Base-by-base conservation (phyloP, 495 filamentous ascomycete genomes). In the Penicillium nucicola region DNA sequence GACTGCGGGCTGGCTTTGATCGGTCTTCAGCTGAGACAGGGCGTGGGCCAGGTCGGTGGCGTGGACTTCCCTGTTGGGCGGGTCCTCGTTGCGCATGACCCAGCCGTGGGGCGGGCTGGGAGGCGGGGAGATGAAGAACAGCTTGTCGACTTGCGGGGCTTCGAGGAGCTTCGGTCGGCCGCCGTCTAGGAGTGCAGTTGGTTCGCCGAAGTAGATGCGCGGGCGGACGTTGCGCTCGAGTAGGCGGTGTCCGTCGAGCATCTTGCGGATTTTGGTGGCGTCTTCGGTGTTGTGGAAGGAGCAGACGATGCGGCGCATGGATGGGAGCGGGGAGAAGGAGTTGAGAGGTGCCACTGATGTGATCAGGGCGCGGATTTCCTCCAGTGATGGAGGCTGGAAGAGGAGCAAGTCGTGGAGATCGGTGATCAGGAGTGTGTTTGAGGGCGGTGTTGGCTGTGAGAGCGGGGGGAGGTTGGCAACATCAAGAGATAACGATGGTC, bases 121-220 rank as follows among this genome's bases (percentile, higher is more conserved):
- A 9, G 93, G 93, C 30, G 93, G 93, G 48, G 84, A 89, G 74
- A 98, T 97, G 74, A 98, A 97, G 80, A 97, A 96, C 31, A 96
- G 79, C 74, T 96, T 97, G 57, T 88, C 84, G 36, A 84, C 74
- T 54, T 95, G 88, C 12, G 93, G 93, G 1, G 90, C 84, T 32
- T 86, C 77, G 5, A 98, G 80, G 52, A 92, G 87, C 18, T 66
- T 65, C 17, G 46, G 53, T 0, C 53, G 54, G 15, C 63, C 77
- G 34, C 75, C 65, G 47, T 81, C 81, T 52, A 82, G 64, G 20
- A 86, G 72, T 19, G 84, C 85, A 3, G 88, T 95, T 25, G 76
- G 77, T 62, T 88, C 78, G 60, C 95, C 95, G 64, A 96, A 98
- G 80, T 93, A 97, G 61, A 97, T 84, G 41, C 84, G 81, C 33